Base-by-base conservation (phyloP, 345 rosid genomes). In the Ceriops decandra region DNA sequence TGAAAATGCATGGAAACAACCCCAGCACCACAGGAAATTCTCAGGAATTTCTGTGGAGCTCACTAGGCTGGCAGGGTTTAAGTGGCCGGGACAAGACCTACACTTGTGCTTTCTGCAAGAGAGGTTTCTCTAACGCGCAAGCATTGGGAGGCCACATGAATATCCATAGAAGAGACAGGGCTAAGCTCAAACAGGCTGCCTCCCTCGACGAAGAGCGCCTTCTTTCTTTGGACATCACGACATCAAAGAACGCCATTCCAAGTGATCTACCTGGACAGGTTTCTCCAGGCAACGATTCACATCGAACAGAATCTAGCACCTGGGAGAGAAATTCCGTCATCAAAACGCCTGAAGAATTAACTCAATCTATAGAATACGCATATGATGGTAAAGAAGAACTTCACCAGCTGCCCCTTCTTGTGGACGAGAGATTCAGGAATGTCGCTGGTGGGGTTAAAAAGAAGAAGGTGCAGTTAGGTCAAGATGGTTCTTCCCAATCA, bases 121-220 rank as follows among this genome's bases (percentile, higher is more conserved):
- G 74, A 71, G 72, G 76, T 8, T 76, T 76, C 69, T 67, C 76
- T 5, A 76, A 56, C 53, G 76, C 80, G 8, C 76, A 76, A n/a
- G 80, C 72, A 21, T 54, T 76, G 62, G 80, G 80, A 54, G 76
- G 80, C 17, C 80, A 76, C 51, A 76, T 76, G 80, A 76, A 76
- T 30, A 67, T 76, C 69, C 80, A 76, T 4, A 76, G 80, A 63
- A 76, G 53, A 62, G 80, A 76, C 56, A 76, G 76, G 58, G 80
- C 80, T 11, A 76, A 62, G 72, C 80, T 76, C 24, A 72, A 52
- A 57, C 49, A 28, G 61, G 46, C 71, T 47, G 57, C 60, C 19
- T 42, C 42, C 27, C 60, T 22, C 10, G 31, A 62, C 19, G 76
- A 75, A 21, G 80, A 81, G 61, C 74, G 57, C 60, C 61, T 70